Conservation (phyloP, 108 stramenopile species). For the Cyclotella sp. region DNA sequence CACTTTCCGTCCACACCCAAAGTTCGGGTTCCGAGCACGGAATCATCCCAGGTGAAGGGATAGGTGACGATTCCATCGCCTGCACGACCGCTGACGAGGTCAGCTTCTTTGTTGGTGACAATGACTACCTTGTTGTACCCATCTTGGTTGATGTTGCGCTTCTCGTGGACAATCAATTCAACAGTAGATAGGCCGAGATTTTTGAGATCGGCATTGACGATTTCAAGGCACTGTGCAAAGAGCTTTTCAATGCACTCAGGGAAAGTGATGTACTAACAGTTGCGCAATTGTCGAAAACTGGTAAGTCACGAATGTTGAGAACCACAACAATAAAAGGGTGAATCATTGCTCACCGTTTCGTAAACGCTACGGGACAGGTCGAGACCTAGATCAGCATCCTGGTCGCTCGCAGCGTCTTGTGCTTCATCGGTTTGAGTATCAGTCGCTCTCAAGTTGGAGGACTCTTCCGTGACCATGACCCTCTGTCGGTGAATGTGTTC, state of each 20-base stretch:
- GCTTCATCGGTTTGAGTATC: background rate
- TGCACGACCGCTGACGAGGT: slow-evolving; percentile 14
- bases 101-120: slow-evolving; percentile 20
- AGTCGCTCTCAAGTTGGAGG: background rate
- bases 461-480: background rate
- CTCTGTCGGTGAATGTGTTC: slow-evolving; percentile 8
- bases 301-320: background rate
- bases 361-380: slow-evolving; percentile 26
- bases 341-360: slow-evolving; percentile 30
- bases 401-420: background rate
- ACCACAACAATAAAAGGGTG: background rate
- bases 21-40: slow-evolving; percentile 4
- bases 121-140: slow-evolving; percentile 51
- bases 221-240: slow-evolving; percentile 28
- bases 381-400: slow-evolving; percentile 30
- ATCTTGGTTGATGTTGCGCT: slow-evolving; percentile 31
- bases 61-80: slow-evolving; percentile 43
- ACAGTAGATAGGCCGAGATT: slow-evolving; percentile 21
- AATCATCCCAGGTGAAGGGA: slow-evolving; percentile 42
- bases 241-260: slow-evolving; percentile 34
- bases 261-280: slow-evolving; percentile 30
- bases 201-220: slow-evolving; percentile 12
- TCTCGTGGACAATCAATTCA: slow-evolving; percentile 41
- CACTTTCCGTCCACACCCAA: slow-evolving; percentile 50
- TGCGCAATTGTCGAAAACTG: background rate